Conservation (phyloP, 495 filamentous ascomycete species). For the Aspergillus nanangensis region DNA sequence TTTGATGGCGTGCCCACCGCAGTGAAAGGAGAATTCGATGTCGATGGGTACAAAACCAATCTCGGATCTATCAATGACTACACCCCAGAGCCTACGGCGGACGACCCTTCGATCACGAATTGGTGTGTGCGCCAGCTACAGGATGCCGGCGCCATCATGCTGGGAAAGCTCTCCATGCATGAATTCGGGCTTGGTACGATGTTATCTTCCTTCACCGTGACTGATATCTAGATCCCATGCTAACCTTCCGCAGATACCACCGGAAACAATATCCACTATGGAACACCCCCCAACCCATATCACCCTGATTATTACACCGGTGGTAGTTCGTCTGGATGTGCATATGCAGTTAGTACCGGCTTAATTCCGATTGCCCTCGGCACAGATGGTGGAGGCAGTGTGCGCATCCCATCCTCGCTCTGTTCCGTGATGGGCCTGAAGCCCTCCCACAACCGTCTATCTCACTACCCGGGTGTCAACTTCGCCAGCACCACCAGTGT, state of each 20-base stretch:
- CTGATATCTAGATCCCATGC: not conserved
- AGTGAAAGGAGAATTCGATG: constrained; percentile 74
- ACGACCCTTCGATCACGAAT: constrained; percentile 49
- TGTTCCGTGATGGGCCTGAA: constrained; percentile 87
- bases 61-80: constrained; percentile 32
- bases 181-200: constrained; percentile 66
- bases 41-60: constrained; percentile 63
- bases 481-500: constrained; percentile 60
- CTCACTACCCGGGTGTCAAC: constrained; percentile 52
- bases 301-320: constrained; percentile 76
- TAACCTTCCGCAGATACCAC: constrained; percentile 58
- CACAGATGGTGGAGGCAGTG: constrained; percentile 78
- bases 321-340: constrained; percentile 79
- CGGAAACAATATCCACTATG: constrained; percentile 72
- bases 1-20: constrained; percentile 82
- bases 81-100: constrained; percentile 47
- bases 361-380: constrained; percentile 76
- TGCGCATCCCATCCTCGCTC: constrained; percentile 73
- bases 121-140: constrained; percentile 72
- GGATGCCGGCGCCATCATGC: constrained; percentile 70
- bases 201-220: not conserved
- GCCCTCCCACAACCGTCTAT: constrained; percentile 68
- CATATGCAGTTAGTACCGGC: constrained; percentile 68
- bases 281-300: constrained; percentile 79
- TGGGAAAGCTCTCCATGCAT: constrained; percentile 88